Percentiles rank a stretch among this genome's conserved stretches.
Conservation (phyloP, 768 basidiomycete genomes). For the Lentinula raphanica region DNA sequence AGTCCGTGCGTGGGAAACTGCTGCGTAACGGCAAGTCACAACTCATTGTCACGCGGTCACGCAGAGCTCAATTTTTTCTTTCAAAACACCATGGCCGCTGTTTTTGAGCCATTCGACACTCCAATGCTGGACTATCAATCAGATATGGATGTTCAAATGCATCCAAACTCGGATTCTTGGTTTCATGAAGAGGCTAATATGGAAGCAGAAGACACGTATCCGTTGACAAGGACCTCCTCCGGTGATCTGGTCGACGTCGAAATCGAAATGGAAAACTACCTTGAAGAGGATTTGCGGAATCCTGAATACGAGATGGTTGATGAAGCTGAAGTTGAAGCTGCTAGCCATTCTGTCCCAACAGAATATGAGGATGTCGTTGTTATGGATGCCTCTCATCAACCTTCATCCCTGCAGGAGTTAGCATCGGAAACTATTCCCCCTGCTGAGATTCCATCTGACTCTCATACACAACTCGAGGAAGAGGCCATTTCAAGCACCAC, state of each 20-base stretch:
- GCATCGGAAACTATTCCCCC: neutral
- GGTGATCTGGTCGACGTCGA: conserved; percentile 43
- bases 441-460: neutral
- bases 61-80: conserved; percentile 3
- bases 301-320: conserved; percentile 57
- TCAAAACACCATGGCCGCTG: conserved; percentile 28
- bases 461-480: neutral
- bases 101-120: conserved; percentile 54
- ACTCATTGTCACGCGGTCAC: neutral
- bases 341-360: conserved; percentile 17
- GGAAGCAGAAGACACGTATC: conserved; percentile 46
- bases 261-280: conserved; percentile 61
- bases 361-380: conserved; percentile 46
- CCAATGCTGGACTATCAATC: conserved; percentile 58
- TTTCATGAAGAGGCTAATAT: conserved; percentile 49
- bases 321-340: conserved; percentile 27
- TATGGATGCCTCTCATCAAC: conserved; percentile 32
- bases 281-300: conserved; percentile 31
- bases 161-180: conserved; percentile 47
- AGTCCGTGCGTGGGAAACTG: neutral
- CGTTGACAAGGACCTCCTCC: conserved; percentile 16
- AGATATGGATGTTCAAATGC: conserved; percentile 61
- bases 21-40: neutral
- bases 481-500: neutral
- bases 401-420: neutral